A percentile compares a stretch with the other conserved stretches of the same genome.
Conservation (phyloP, 1,139 yeast genomes). For the Saccharomyces hybrid region DNA sequence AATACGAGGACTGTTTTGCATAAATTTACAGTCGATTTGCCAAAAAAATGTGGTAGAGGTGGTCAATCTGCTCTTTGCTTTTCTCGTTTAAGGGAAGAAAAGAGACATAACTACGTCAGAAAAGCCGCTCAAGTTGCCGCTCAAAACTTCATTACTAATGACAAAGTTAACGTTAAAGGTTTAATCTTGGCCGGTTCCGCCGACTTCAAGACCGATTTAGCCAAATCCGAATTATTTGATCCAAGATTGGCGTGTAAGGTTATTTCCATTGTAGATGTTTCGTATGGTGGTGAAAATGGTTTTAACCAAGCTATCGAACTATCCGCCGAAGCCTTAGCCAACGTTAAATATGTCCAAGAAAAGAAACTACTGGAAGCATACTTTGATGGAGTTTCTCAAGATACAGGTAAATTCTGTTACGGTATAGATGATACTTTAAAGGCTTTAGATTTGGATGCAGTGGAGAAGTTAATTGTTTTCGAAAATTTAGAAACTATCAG, state of each 20-base stretch:
- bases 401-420: conserved; percentile 93
- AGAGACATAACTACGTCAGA: conserved; percentile 96
- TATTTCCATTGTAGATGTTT: conserved; percentile 87
- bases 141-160: conserved; percentile 86
- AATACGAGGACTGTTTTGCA: conserved; percentile 94
- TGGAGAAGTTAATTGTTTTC: conserved; percentile 85
- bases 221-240: conserved; percentile 89
- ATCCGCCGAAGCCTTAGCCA: conserved; percentile 92
- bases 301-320: conserved; percentile 97
- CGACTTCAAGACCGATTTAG: conserved; percentile 91
- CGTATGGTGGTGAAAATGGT: conserved; percentile 98
- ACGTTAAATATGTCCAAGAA: conserved; percentile 95
- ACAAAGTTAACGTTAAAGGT: conserved; percentile 90
- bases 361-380: conserved; percentile 87
- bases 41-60: conserved; percentile 99
- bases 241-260: conserved; percentile 80
- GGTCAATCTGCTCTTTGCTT: conserved; percentile 99
- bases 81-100: conserved; percentile 97
- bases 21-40: conserved; percentile 94
- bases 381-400: conserved; percentile 96
- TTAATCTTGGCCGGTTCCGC: conserved; percentile 97
- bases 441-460: conserved; percentile 93
- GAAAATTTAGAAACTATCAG: conserved; percentile 84
- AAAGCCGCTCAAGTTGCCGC: conserved; percentile 98
- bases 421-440: conserved; percentile 95